Percentiles rank a stretch among this genome's conserved stretches.
phyloP scores from a whole-genome alignment of 441 rosid species.

The Adansonia rubrostipa region DNA sequence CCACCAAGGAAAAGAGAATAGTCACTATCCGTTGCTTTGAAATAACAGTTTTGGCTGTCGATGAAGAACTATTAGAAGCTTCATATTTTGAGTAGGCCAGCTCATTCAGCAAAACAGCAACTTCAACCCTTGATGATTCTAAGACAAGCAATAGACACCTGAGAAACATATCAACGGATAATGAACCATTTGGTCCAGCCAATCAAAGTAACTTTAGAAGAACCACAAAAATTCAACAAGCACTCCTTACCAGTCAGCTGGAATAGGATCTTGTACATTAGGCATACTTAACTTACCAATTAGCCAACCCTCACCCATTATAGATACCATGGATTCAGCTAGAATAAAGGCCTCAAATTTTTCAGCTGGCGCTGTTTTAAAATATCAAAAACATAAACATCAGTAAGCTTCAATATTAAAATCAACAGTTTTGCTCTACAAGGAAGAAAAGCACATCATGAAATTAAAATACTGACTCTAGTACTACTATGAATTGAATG shows the following conservation, averaged over 20 bases:
- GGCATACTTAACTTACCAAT: no score
- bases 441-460: background rate
- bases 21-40: slow-evolving; percentile 71
- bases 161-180: slow-evolving; percentile 28
- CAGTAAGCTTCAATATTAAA: slow-evolving; percentile 6
- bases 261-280: no score
- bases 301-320: no score
- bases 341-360: slow-evolving; percentile 77
- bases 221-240: no score
- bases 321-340: slow-evolving; percentile 65
- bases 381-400: slow-evolving; percentile 19
- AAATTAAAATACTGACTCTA: no score
- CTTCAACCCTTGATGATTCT: slow-evolving; percentile 87
- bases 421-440: no score
- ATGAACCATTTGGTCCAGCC: slow-evolving; percentile 11
- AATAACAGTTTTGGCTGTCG: slow-evolving; percentile 49
- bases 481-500: no score
- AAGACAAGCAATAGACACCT: slow-evolving; percentile 85
- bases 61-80: slow-evolving; percentile 65
- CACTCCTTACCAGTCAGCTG: no score
- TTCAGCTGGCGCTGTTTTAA: slow-evolving; percentile 70
- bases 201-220: background rate
- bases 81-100: slow-evolving; percentile 83
- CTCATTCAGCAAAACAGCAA: slow-evolving; percentile 85
- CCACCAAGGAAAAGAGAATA: slow-evolving; percentile 72